phyloP scores from a whole-genome alignment of 331 rosid species.

The Dryas integrifolia region DNA sequence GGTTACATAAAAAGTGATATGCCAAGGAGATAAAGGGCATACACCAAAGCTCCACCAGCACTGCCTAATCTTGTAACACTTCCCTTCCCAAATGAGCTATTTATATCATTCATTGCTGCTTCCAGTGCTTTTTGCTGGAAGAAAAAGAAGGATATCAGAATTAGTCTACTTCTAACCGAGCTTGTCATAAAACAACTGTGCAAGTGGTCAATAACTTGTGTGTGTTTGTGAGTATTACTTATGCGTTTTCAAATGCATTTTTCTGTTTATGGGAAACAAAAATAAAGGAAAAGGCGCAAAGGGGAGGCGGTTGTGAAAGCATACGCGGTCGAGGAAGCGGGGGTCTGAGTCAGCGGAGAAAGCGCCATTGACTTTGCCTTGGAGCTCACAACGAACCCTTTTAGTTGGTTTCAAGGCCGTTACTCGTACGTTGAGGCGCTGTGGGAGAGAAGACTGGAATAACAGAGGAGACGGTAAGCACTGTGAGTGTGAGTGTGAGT shows the following conservation, averaged over 20 bases:
- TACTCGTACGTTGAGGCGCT: neutral
- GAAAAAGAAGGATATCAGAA: constrained; percentile 25
- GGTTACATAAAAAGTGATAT: neutral
- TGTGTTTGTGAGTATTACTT: neutral
- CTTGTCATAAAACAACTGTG: neutral
- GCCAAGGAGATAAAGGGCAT: constrained; percentile 36
- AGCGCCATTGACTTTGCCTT: constrained; percentile 64
- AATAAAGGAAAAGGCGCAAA: neutral
- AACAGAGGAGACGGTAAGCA: constrained; percentile 15
- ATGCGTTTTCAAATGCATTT: neutral
- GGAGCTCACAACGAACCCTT: constrained; percentile 63
- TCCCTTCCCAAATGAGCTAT: constrained; percentile 89
- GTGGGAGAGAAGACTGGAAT: constrained; percentile 1
- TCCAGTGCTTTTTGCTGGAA: constrained; percentile 92
- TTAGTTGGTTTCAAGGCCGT: constrained; percentile 21
- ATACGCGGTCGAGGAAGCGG: constrained; percentile 78
- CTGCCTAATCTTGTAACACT: constrained; percentile 97
- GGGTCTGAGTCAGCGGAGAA: constrained; percentile 68
- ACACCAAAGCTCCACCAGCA: constrained; percentile 99
- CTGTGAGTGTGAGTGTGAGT: neutral
- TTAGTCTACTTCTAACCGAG: neutral
- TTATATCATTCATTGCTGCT: constrained; percentile 94
- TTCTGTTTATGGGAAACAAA: neutral
- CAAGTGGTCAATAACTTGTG: neutral
- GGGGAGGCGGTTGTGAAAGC: neutral